These are phyloP conservation scores for Colletotrichum incanum DNA, from an alignment of 2,329 filamentous ascomycete genomes.

Conservation along the genomic window DNA sequence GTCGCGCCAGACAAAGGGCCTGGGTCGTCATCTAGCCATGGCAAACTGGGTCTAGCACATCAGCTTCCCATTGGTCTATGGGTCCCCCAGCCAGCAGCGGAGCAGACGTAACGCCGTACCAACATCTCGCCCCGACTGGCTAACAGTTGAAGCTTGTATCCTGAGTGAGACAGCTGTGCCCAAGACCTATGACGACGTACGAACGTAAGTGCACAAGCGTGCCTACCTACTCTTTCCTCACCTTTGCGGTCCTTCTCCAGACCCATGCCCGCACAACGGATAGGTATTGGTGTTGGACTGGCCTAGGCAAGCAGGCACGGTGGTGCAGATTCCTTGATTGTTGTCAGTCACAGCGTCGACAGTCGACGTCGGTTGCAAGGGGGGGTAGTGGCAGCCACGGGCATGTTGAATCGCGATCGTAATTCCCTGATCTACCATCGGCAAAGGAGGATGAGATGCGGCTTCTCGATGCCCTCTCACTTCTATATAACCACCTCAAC, in stretches of 20 bases:
- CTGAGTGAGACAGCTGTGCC: conserved; percentile 32
- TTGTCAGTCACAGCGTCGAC: conserved; percentile 25
- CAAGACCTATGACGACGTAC: conserved; percentile 45
- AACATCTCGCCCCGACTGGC: conserved; percentile 29
- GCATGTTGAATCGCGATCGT: conserved; percentile 28
- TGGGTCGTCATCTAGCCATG: conserved; percentile 38
- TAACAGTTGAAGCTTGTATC: conserved; percentile 39
- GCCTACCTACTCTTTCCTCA: conserved; percentile 1
- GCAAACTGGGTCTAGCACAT: conserved; percentile 27
- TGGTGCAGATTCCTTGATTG: conserved; percentile 38
- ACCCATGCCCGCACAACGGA: conserved; percentile 33
- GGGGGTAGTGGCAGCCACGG: conserved; percentile 3
- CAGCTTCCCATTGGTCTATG: conserved; percentile 18
- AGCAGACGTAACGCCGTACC: conserved; percentile 34
- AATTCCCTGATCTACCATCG: conserved; percentile 13
- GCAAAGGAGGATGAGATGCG: conserved; percentile 3
- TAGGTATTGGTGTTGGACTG: conserved; percentile 15
- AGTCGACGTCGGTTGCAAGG: not conserved
- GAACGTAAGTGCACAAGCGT: conserved; percentile 32
- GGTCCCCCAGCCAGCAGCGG: conserved; percentile 29
- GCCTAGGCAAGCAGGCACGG: conserved; percentile 4
- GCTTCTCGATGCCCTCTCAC: conserved; percentile 10
- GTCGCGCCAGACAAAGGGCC: conserved; percentile 30
- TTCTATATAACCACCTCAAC: conserved; percentile 42
- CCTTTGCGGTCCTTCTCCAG: conserved; percentile 3